Evolutionary conservation across 768 basidiomycete genomes (phyloP).

Genomic region (Boletus patriciae): DNA sequence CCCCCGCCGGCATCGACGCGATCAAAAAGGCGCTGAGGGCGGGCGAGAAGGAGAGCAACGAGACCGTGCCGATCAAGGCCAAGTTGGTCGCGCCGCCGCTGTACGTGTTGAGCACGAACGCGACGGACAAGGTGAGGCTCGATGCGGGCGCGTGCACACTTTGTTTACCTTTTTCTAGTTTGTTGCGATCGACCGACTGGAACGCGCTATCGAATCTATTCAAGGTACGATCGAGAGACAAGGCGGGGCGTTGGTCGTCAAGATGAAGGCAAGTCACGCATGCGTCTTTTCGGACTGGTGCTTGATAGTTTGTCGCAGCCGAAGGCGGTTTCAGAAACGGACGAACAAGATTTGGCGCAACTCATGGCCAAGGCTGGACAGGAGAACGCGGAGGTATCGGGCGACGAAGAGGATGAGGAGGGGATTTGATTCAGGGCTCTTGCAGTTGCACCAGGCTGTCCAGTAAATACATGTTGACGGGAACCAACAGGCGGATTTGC

Average conservation of each 20-base stretch:
- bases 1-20: conserved; percentile 87
- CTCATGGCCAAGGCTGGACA: conserved; percentile 93
- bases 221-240: conserved; percentile 79
- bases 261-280: conserved; percentile 78
- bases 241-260: conserved; percentile 85
- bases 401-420: conserved; percentile 87
- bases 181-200: conserved; percentile 88
- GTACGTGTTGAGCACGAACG: conserved; percentile 94
- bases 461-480: no score
- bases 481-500: no score
- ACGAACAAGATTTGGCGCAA: conserved; percentile 95
- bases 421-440: conserved; percentile 23
- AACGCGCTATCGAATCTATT: conserved; percentile 90
- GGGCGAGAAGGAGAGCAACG: conserved; percentile 85
- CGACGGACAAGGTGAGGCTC: conserved; percentile 82
- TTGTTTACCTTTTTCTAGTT: conserved; percentile 72
- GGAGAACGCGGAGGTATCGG: conserved; percentile 95
- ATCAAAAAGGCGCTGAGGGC: conserved; percentile 90
- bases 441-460: no score
- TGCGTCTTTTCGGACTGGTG: neutral
- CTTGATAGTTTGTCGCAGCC: conserved; percentile 54
- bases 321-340: conserved; percentile 95
- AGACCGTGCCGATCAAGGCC: conserved; percentile 94
- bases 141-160: neutral
- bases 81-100: conserved; percentile 95